phyloP scores from a whole-genome alignment of 345 rosid species.

The Combretum micranthum region DNA sequence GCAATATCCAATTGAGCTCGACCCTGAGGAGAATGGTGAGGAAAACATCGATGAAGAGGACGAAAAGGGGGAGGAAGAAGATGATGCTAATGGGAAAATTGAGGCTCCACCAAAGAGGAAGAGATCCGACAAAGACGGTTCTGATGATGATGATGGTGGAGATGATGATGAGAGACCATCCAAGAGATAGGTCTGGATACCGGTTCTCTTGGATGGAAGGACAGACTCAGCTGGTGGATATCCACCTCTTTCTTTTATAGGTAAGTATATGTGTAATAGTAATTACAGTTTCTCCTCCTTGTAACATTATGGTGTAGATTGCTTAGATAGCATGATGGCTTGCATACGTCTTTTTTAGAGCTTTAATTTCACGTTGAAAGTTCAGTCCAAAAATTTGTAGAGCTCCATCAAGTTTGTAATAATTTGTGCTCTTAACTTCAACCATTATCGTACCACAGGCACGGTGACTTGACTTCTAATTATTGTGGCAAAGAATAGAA shows the following conservation, averaged over 20 bases:
- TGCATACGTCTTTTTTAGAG: too few relatives aligned
- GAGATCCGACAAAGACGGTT: slow-evolving; percentile 4
- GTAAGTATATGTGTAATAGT: too few relatives aligned
- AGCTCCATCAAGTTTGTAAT: too few relatives aligned
- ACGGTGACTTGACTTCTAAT: too few relatives aligned
- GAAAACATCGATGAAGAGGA: slow-evolving; percentile 39
- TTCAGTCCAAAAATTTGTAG: too few relatives aligned
- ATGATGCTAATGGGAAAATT: slow-evolving; percentile 28
- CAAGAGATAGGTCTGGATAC: background rate
- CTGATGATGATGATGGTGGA: background rate
- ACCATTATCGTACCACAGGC: too few relatives aligned
- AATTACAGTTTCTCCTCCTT: too few relatives aligned
- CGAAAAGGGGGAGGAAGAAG: slow-evolving; percentile 41
- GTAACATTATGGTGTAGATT: too few relatives aligned
- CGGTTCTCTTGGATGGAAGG: background rate
- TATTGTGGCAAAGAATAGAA: too few relatives aligned
- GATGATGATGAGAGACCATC: slow-evolving; percentile 11
- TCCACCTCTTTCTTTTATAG: background rate
- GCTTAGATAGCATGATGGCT: too few relatives aligned
- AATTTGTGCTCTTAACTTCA: too few relatives aligned
- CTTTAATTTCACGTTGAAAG: too few relatives aligned
- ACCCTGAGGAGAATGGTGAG: slow-evolving; percentile 52
- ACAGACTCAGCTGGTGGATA: background rate
- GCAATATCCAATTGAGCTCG: slow-evolving; percentile 75
- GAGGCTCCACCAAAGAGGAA: slow-evolving; percentile 9